Evolutionary conservation across 768 basidiomycete species (phyloP).

Genomic region (Boletellus emodensis): DNA sequence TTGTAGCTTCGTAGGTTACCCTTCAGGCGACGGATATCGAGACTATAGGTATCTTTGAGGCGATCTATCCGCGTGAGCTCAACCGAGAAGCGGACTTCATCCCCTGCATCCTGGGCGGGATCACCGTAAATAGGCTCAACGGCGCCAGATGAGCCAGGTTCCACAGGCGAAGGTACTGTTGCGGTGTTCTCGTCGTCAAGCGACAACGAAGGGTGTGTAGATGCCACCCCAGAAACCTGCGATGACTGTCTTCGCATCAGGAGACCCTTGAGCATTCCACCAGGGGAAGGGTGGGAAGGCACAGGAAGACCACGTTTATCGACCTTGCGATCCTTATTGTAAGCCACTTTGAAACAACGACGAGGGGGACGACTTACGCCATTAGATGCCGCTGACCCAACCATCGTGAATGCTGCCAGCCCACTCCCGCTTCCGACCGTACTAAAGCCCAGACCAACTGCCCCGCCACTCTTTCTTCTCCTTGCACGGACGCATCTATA

Average conservation of each 20-base stretch:
- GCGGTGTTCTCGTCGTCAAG: slow-evolving; percentile 40
- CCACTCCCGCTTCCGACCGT: slow-evolving; percentile 38
- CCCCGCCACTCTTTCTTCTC: slow-evolving; percentile 52
- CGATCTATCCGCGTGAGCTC: slow-evolving; percentile 90
- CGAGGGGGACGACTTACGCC: slow-evolving; percentile 54
- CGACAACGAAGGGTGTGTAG: slow-evolving; percentile 44
- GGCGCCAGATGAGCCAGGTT: slow-evolving; percentile 33
- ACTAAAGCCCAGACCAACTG: slow-evolving; percentile 43
- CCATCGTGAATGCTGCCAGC: slow-evolving; percentile 72
- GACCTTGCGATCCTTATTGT: slow-evolving; percentile 45
- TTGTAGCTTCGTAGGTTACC: slow-evolving; percentile 92
- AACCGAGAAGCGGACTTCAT: slow-evolving; percentile 95
- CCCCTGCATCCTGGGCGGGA: slow-evolving; percentile 74
- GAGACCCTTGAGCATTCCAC: slow-evolving; percentile 81
- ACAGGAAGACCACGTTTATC: slow-evolving; percentile 87
- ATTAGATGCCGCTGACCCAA: slow-evolving; percentile 79
- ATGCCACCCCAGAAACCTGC: slow-evolving; percentile 49
- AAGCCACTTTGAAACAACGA: slow-evolving; percentile 2
- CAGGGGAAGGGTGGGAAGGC: slow-evolving; percentile 69
- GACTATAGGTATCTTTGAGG: slow-evolving; percentile 83
- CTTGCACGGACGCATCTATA: slow-evolving; percentile 80
- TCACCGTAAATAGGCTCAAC: slow-evolving; percentile 76
- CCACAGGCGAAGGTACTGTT: slow-evolving; percentile 28
- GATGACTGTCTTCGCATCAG: slow-evolving; percentile 90
- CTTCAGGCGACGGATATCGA: slow-evolving; percentile 90